These are phyloP conservation scores for Cytospora piceae DNA, from an alignment of 2,329 filamentous ascomycete species.

Conservation along the genomic window DNA sequence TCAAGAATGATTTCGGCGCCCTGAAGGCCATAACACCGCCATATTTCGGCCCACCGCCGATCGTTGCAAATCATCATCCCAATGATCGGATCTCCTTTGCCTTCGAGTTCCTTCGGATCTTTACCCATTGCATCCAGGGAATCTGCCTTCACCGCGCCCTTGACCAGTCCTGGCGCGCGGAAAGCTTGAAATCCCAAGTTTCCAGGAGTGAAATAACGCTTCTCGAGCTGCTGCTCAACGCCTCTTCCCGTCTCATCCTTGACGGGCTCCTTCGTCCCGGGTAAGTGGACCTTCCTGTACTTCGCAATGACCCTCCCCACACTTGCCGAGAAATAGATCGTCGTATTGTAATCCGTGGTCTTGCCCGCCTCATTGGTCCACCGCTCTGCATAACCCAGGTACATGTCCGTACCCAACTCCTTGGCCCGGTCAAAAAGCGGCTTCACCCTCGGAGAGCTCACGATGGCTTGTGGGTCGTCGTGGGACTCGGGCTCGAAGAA, in stretches of 20 bases:
- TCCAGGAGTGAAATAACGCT: slow-evolving; percentile 56
- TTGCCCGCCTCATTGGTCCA: slow-evolving; percentile 43
- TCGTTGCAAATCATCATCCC: slow-evolving; percentile 62
- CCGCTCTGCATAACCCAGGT: slow-evolving; percentile 57
- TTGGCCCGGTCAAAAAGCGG: slow-evolving; percentile 53
- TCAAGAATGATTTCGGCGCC: slow-evolving; percentile 41
- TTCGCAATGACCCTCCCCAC: slow-evolving; percentile 48
- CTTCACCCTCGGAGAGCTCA: slow-evolving; percentile 47
- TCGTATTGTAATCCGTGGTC: slow-evolving; percentile 53
- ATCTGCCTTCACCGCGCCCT: slow-evolving; percentile 8
- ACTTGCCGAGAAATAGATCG: slow-evolving; percentile 55
- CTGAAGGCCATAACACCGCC: slow-evolving; percentile 53
- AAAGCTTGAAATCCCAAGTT: slow-evolving; percentile 58
- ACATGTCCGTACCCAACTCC: slow-evolving; percentile 53
- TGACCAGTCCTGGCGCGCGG: slow-evolving; percentile 50
- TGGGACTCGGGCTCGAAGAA: slow-evolving; percentile 56
- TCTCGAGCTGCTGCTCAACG: slow-evolving; percentile 58
- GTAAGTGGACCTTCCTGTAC: slow-evolving; percentile 59
- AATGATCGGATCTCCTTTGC: slow-evolving; percentile 55
- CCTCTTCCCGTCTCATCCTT: slow-evolving; percentile 49
- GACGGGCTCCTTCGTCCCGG: slow-evolving; percentile 50
- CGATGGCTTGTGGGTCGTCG: slow-evolving; percentile 37
- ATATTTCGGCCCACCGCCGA: slow-evolving; percentile 56
- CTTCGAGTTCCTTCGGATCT: slow-evolving; percentile 32
- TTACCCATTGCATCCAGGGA: slow-evolving; percentile 28